These are phyloP conservation scores for Trichoderma sp. DNA, from an alignment of 2,329 filamentous ascomycete species.

Conservation along the genomic window DNA sequence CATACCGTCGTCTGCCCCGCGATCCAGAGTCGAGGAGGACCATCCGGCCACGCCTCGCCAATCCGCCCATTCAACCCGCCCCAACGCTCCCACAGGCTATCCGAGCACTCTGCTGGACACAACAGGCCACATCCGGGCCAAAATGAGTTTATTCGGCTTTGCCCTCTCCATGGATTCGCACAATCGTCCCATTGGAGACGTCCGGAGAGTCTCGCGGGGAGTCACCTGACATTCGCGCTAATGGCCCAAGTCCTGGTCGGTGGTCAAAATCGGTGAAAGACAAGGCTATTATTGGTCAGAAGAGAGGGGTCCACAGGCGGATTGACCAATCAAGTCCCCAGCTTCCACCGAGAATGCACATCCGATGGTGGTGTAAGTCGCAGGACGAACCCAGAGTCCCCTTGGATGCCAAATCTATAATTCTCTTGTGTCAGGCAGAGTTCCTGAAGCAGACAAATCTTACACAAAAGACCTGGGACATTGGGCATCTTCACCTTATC, in stretches of 20 bases:
- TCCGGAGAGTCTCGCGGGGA: conserved; percentile 22
- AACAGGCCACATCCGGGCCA: neutral
- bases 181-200: conserved; percentile 7
- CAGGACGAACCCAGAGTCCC: conserved; percentile 35
- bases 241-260: conserved; percentile 2
- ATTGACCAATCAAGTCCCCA: conserved; percentile 34
- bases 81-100: neutral
- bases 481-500: conserved; percentile 45
- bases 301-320: conserved; percentile 22
- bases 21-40: conserved; percentile 3
- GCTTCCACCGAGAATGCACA: conserved; percentile 36
- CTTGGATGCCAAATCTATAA: conserved; percentile 43
- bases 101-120: neutral
- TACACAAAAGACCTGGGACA: conserved; percentile 42
- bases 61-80: neutral
- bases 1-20: neutral
- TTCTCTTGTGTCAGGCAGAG: conserved; percentile 41
- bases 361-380: conserved; percentile 43
- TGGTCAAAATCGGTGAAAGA: conserved; percentile 36
- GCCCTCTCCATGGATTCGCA: conserved; percentile 19
- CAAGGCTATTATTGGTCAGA: conserved; percentile 35
- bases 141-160: conserved; percentile 13
- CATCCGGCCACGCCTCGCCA: neutral
- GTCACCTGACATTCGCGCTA: conserved; percentile 29
- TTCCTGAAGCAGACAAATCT: conserved; percentile 42